Conservation (phyloP, 2,329 filamentous ascomycete species). For the Hymenoscyphus fructigenus region DNA sequence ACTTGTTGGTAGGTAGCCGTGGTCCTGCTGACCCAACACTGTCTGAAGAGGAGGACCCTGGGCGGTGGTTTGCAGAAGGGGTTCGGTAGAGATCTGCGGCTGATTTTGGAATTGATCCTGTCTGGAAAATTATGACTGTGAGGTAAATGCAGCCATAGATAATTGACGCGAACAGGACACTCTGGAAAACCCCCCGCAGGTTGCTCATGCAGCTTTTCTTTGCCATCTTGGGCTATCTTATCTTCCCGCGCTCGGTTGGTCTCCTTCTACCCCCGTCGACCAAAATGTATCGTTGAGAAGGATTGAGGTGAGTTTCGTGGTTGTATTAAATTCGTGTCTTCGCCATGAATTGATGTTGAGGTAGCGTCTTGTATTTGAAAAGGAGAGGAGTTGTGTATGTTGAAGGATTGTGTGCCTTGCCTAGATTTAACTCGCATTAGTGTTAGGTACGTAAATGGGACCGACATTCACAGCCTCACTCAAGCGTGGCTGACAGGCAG, state of each 20-base stretch:
- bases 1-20: constrained; percentile 22
- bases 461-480: constrained; percentile 11
- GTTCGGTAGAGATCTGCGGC: constrained; percentile 31
- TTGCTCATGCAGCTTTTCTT: constrained; percentile 31
- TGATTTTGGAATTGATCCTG: constrained; percentile 30
- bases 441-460: constrained; percentile 1
- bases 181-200: constrained; percentile 32
- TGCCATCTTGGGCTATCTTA: constrained; percentile 26
- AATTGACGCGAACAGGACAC: constrained; percentile 30
- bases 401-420: constrained; percentile 22
- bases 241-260: constrained; percentile 9
- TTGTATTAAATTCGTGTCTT: constrained; percentile 6
- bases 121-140: constrained; percentile 29
- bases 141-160: constrained; percentile 34
- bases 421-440: constrained; percentile 6
- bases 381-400: constrained; percentile 1
- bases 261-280: constrained; percentile 1
- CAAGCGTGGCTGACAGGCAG: not conserved
- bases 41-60: constrained; percentile 22
- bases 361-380: not conserved
- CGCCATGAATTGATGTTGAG: constrained; percentile 14
- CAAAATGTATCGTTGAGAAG: not conserved
- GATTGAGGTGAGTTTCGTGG: constrained; percentile 2
- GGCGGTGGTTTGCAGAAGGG: constrained; percentile 14
- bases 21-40: constrained; percentile 15